These are phyloP conservation scores for Candida chauliodis DNA, from an alignment of 805 yeast species.

Conservation along the genomic window DNA sequence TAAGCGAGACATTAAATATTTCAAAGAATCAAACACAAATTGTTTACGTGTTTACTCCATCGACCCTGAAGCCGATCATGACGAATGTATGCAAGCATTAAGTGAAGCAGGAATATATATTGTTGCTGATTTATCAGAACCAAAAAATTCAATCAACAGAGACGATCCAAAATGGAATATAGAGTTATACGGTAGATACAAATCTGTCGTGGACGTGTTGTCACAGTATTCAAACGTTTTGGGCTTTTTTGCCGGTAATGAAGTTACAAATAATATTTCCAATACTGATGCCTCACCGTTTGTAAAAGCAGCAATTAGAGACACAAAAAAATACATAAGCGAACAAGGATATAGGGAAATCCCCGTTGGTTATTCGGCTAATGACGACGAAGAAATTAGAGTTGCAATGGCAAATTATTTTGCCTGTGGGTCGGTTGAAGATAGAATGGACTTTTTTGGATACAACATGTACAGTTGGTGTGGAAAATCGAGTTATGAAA, in stretches of 20 bases:
- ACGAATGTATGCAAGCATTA: slow-evolving; percentile 38
- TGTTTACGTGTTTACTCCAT: slow-evolving; percentile 43
- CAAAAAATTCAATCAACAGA: slow-evolving; percentile 73
- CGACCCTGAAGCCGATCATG: slow-evolving; percentile 35
- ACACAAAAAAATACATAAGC: slow-evolving; percentile 71
- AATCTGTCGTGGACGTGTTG: slow-evolving; percentile 76
- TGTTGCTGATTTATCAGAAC: slow-evolving; percentile 56
- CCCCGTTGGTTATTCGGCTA: slow-evolving; percentile 93
- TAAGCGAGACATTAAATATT: slow-evolving; percentile 40
- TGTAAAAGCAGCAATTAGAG: slow-evolving; percentile 95
- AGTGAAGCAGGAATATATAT: slow-evolving; percentile 46
- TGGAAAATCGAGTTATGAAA: slow-evolving; percentile 55
- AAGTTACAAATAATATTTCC: slow-evolving; percentile 79
- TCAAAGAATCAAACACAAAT: slow-evolving; percentile 36
- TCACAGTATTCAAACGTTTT: slow-evolving; percentile 74
- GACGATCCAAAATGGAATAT: slow-evolving; percentile 75
- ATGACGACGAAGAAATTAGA: slow-evolving; percentile 83
- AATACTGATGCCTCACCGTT: slow-evolving; percentile 90
- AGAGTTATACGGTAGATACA: slow-evolving; percentile 70
- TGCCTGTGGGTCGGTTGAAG: slow-evolving; percentile 68
- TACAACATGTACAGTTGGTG: slow-evolving; percentile 90
- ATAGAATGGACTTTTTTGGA: slow-evolving; percentile 76
- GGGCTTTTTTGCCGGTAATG: slow-evolving; percentile 98
- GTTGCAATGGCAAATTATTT: slow-evolving; percentile 78
- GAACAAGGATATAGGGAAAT: slow-evolving; percentile 65